Evolutionary conservation across 441 rosid genomes (phyloP), one percentile per base, ranked within the genome.

Genomic region (Mallotus japonicus): DNA sequence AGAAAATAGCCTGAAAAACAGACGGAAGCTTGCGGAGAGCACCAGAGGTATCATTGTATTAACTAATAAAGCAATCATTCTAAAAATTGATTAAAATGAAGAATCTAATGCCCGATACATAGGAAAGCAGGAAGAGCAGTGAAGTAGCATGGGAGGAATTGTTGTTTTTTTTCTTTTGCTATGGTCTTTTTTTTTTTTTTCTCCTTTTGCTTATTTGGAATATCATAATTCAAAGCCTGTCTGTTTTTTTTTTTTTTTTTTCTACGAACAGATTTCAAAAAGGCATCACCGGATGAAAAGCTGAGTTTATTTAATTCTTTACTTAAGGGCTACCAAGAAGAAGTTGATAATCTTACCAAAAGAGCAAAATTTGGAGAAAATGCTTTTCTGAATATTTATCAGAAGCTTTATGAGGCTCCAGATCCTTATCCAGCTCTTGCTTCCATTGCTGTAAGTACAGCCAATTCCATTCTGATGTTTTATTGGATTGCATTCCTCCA

Each of bases 291-390:
- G 0, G 97, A 93, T 74, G 93, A 93, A 49, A 96, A 96, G 84
- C 85, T 92, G 80, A 81, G 87, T 73, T 80, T 90, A 86, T 96
- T 96, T 82, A 92, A 88, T 77, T 86, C 98, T 62, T 87, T 96
- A 78, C 97, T 96, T 15, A 96, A 89, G 89, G 90, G 95, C 62
- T 93, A 90, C 82, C 99, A 96, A 81, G 98, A 93, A 88, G 99
- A 96, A 91, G 98, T 96, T 34, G 99, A 96, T 85, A 96, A 93
- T 83, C 90, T 96, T 74, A 96, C 99, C 73, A 96, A 96, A 87
- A 92, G 99, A 83, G 98, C 99, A 50, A 96, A 96, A 79, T 93
- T 87, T 83, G 99, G 98, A 75, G 98, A 96, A 82, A 96, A 96
- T 85, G 89, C 98, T 74, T 93, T 96, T 83, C 95, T 96, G 62